Conservation (phyloP, 2,329 filamentous ascomycete genomes). For the Xylariaceae sp. region DNA sequence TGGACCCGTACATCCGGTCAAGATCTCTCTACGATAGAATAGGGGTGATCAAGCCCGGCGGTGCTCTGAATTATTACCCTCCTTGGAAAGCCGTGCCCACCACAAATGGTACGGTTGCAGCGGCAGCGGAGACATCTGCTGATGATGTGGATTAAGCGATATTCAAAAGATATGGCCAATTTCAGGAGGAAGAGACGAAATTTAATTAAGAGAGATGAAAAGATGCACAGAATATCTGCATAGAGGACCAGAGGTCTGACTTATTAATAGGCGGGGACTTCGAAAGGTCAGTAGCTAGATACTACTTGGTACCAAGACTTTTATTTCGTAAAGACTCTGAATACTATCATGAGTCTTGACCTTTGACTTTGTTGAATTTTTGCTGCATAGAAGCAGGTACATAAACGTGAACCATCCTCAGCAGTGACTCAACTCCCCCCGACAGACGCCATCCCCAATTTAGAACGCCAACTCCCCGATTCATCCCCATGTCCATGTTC, state of each 20-base stretch:
- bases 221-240: background rate
- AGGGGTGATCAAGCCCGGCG: slow-evolving; percentile 63
- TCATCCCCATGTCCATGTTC: slow-evolving; percentile 18
- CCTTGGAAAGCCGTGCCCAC: slow-evolving; percentile 20
- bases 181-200: slow-evolving; percentile 3
- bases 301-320: background rate
- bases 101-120: slow-evolving; percentile 23
- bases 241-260: slow-evolving; percentile 3
- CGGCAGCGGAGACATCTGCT: slow-evolving; percentile 34
- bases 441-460: background rate
- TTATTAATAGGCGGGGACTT: background rate
- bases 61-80: slow-evolving; percentile 66
- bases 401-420: slow-evolving; percentile 5
- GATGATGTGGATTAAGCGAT: slow-evolving; percentile 43
- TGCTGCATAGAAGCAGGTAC: background rate
- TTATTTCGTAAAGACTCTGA: background rate
- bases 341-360: background rate
- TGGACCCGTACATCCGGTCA: slow-evolving; percentile 83
- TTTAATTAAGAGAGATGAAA: background rate
- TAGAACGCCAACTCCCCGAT: too few relatives aligned
- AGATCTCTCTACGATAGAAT: slow-evolving; percentile 78
- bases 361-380: background rate
- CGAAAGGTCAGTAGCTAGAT: background rate
- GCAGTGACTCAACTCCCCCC: background rate
- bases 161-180: background rate